A percentile compares a stretch with the other conserved stretches of the same genome.
These are phyloP conservation scores for Geosiphon pyriformis DNA, from an alignment of 192 early-diverging fungal genomes.

Conservation along the genomic window DNA sequence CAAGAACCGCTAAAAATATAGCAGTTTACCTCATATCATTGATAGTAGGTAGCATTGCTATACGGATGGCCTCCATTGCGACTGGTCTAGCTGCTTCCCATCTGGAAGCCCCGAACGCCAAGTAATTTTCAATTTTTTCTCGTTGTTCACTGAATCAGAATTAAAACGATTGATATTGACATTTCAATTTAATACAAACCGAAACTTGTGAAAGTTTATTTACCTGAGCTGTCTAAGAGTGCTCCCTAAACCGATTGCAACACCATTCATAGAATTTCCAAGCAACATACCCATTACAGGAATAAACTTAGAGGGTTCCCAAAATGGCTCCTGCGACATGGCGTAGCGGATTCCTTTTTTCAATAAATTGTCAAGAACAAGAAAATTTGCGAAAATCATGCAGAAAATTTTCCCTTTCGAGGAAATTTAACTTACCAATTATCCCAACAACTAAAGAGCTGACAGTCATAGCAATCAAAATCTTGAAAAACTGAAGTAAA, in stretches of 20 bases:
- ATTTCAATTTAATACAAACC: too few species aligned
- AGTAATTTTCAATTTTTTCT: slow-evolving; percentile 42
- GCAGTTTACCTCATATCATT: slow-evolving; percentile 71
- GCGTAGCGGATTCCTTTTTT: slow-evolving; percentile 60
- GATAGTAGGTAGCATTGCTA: slow-evolving; percentile 72
- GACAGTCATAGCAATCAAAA: slow-evolving; percentile 40
- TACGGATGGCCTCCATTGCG: slow-evolving; percentile 60
- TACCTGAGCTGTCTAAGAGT: slow-evolving; percentile 60
- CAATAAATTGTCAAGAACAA: too few species aligned
- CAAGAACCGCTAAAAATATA: too few species aligned
- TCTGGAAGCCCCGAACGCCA: slow-evolving; percentile 71
- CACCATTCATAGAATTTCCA: slow-evolving; percentile 71
- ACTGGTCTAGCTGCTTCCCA: slow-evolving; percentile 77
- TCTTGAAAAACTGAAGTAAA: slow-evolving; percentile 39
- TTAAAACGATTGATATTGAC: slow-evolving; percentile 1
- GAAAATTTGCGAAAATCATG: too few species aligned
- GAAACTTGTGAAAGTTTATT: too few species aligned
- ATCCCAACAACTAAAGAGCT: slow-evolving; percentile 48
- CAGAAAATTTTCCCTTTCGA: too few species aligned
- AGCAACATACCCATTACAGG: slow-evolving; percentile 88
- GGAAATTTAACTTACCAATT: slow-evolving; percentile 47
- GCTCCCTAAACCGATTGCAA: slow-evolving; percentile 56
- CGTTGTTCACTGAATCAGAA: slow-evolving; percentile 33
- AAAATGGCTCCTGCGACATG: slow-evolving; percentile 66
- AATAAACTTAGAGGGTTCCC: slow-evolving; percentile 70